These are phyloP conservation scores for Trichocladium uniseriatum DNA, from an alignment of 495 filamentous ascomycete species.

Conservation along the genomic window DNA sequence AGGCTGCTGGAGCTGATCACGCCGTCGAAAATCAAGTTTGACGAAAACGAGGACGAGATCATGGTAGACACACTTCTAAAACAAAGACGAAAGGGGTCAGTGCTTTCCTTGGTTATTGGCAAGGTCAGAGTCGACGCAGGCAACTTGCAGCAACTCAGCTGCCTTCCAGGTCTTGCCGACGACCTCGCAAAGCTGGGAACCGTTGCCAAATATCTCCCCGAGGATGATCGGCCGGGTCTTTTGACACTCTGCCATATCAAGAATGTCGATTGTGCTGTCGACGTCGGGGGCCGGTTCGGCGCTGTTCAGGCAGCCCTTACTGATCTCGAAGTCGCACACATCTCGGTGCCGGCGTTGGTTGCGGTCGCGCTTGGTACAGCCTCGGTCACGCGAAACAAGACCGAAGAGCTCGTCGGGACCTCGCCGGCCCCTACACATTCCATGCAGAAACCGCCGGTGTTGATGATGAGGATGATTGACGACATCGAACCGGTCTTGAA, in stretches of 20 bases:
- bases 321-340: constrained; percentile 67
- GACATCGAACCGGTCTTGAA: constrained; percentile 89
- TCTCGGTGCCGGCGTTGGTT: constrained; percentile 70
- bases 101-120: constrained; percentile 62
- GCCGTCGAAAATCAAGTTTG: constrained; percentile 86
- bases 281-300: constrained; percentile 58
- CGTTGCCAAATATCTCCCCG: constrained; percentile 88
- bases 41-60: constrained; percentile 80
- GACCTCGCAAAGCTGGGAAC: constrained; percentile 75
- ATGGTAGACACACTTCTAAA: constrained; percentile 83
- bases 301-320: constrained; percentile 45
- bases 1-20: constrained; percentile 77
- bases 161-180: constrained; percentile 58
- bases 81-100: constrained; percentile 84
- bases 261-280: constrained; percentile 47
- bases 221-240: constrained; percentile 88
- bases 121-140: constrained; percentile 48
- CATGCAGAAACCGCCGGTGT: constrained; percentile 41
- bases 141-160: constrained; percentile 49
- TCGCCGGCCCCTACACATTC: constrained; percentile 17
- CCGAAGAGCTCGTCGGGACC: constrained; percentile 56
- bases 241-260: constrained; percentile 63
- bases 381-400: constrained; percentile 49
- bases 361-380: constrained; percentile 61
- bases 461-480: constrained; percentile 70